Evolutionary conservation across 305 asterid species (phyloP).

Genomic region (Ruellia speciosa): DNA sequence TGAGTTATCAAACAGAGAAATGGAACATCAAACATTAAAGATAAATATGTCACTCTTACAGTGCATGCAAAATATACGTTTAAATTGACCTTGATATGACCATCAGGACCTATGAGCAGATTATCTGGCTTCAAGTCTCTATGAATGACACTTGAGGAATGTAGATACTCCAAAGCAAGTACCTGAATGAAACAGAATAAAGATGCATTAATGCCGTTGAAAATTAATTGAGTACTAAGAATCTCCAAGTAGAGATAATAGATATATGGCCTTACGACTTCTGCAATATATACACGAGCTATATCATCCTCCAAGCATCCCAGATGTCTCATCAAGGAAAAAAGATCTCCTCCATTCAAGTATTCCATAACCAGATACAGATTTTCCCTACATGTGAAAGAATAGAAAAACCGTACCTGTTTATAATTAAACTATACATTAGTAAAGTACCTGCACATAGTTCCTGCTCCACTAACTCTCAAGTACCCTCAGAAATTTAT

Average conservation of each 20-base stretch:
- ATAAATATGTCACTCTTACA: too few relatives aligned
- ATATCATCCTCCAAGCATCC: slow-evolving; percentile 99
- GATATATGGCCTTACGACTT: slow-evolving; percentile 69
- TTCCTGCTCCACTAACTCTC: too few relatives aligned
- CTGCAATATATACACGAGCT: slow-evolving; percentile 89
- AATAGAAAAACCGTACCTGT: slow-evolving; percentile 99
- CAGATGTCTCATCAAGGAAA: slow-evolving; percentile 75
- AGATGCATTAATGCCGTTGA: slow-evolving; percentile 19
- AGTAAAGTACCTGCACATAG: too few relatives aligned
- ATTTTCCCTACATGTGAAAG: slow-evolving; percentile 99
- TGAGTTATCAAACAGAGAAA: too few relatives aligned
- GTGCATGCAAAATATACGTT: not conserved
- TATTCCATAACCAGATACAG: slow-evolving; percentile 99
- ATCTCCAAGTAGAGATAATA: slow-evolving; percentile 18
- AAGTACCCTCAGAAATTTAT: too few relatives aligned
- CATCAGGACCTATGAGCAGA: slow-evolving; percentile 92
- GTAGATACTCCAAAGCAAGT: slow-evolving; percentile 94
- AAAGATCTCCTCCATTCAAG: slow-evolving; percentile 98
- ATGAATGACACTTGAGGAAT: slow-evolving; percentile 85
- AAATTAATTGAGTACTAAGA: slow-evolving; percentile 19
- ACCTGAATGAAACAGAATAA: slow-evolving; percentile 44
- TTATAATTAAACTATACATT: slow-evolving; percentile 46
- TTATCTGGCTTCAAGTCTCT: slow-evolving; percentile 99
- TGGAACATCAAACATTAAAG: too few relatives aligned
- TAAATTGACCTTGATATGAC: slow-evolving; percentile 91